Evolutionary conservation across 2,329 filamentous ascomycete species (phyloP).

Genomic region (Phialophora verrucosa): DNA sequence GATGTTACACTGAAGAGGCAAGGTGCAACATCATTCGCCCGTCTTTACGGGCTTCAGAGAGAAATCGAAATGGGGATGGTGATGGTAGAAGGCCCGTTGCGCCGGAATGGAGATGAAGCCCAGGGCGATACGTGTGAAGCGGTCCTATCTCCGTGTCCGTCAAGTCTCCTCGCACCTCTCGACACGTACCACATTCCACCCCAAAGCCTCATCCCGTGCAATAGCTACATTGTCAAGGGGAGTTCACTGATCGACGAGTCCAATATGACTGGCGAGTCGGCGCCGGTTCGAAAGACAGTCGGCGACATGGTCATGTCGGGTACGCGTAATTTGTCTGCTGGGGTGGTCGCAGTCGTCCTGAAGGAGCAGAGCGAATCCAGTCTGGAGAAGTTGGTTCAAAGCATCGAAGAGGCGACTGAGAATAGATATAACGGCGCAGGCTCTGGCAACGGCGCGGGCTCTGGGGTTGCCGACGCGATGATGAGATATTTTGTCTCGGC

Average conservation of each 20-base stretch:
- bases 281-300: constrained; percentile 62
- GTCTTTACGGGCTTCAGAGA: constrained; percentile 21
- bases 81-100: constrained; percentile 12
- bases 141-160: constrained; percentile 14
- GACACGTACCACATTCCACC: constrained; percentile 18
- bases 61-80: constrained; percentile 24
- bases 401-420: constrained; percentile 24
- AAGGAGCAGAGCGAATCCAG: constrained; percentile 26
- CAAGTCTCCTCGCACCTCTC: constrained; percentile 21
- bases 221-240: constrained; percentile 69
- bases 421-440: constrained; percentile 9
- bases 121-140: background rate
- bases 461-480: constrained; percentile 9
- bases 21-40: constrained; percentile 20
- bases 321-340: constrained; percentile 28
- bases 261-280: constrained; percentile 75
- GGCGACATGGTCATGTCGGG: constrained; percentile 31
- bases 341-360: constrained; percentile 25
- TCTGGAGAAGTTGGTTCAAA: constrained; percentile 27
- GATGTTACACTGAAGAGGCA: constrained; percentile 26
- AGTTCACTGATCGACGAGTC: constrained; percentile 74
- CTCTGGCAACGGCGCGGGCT: background rate
- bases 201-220: constrained; percentile 44
- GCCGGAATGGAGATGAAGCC: background rate
- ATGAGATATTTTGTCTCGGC: constrained; percentile 26